Evolutionary conservation across 1,284 basidiomycete genomes (phyloP).

Genomic region (Ustilago xerochloae): DNA sequence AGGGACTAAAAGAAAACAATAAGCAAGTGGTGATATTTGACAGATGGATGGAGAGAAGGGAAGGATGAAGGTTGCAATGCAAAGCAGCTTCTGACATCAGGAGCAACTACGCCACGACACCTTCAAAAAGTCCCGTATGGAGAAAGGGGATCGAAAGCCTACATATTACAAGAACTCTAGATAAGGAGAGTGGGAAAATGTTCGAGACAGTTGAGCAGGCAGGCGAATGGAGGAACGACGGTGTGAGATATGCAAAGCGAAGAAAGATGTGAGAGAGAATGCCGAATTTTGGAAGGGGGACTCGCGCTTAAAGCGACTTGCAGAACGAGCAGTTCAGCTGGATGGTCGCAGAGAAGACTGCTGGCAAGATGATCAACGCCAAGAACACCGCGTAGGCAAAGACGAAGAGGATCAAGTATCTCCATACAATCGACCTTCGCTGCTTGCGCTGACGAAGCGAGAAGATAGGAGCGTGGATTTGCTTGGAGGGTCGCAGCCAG

Average conservation of each 20-base stretch:
- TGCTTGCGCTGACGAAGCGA: constrained; percentile 66
- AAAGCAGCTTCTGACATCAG: neutral
- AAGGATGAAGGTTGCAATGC: constrained; percentile 4
- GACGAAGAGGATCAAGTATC: constrained; percentile 85
- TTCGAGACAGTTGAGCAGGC: constrained; percentile 7
- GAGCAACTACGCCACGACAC: no score
- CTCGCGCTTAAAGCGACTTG: constrained; percentile 45
- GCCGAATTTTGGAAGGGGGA: constrained; percentile 15
- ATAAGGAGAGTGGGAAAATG: constrained; percentile 8
- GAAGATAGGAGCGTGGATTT: constrained; percentile 82
- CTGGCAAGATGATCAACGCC: constrained; percentile 72
- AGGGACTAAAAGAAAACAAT: neutral
- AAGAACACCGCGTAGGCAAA: constrained; percentile 79
- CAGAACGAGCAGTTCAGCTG: constrained; percentile 54
- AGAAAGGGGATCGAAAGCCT: constrained; percentile 15
- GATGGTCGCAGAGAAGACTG: constrained; percentile 53
- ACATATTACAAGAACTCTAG: constrained; percentile 39
- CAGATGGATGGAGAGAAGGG: neutral
- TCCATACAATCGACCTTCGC: constrained; percentile 69
- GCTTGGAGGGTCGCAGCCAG: constrained; percentile 73
- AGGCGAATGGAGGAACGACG: constrained; percentile 1
- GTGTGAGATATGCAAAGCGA: constrained; percentile 17
- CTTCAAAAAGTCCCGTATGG: neutral
- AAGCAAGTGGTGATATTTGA: constrained; percentile 28
- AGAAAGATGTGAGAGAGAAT: constrained; percentile 1